Percentiles rank a stretch among this genome's conserved stretches.
Conservation (phyloP, 2,329 filamentous ascomycete species). For the Chrysoporthe austroafricana region DNA sequence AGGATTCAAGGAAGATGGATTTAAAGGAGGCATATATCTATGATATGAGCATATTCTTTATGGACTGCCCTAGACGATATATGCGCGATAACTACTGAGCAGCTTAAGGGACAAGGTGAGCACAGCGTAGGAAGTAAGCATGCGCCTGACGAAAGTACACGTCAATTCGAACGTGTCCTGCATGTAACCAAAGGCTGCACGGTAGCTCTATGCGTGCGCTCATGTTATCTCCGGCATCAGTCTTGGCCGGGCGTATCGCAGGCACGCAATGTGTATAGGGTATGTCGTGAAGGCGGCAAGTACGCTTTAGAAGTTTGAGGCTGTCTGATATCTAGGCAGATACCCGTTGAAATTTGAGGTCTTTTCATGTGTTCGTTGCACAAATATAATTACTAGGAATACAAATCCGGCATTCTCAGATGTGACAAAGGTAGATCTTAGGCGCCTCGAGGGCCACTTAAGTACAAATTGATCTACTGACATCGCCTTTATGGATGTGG, state of each 20-base stretch:
- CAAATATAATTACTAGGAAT: too few relatives aligned
- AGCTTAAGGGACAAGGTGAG: neutral
- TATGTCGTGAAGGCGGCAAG: neutral
- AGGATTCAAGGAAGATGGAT: neutral
- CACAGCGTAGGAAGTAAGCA: neutral
- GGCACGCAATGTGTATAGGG: neutral
- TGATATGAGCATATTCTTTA: neutral
- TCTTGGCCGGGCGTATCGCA: neutral
- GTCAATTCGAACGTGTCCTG: neutral
- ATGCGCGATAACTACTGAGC: neutral
- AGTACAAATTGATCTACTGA: too few relatives aligned
- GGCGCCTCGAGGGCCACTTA: too few relatives aligned
- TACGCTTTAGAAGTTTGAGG: too few relatives aligned
- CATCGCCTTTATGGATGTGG: neutral
- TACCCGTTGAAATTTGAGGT: too few relatives aligned
- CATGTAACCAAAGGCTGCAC: neutral
- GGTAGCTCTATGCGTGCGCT: neutral
- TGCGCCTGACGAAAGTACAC: neutral
- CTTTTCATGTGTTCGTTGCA: too few relatives aligned
- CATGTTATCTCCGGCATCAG: neutral
- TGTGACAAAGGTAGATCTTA: too few relatives aligned
- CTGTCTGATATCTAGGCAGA: too few relatives aligned
- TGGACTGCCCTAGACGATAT: neutral
- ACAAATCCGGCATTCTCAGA: too few relatives aligned
- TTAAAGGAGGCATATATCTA: neutral